Conservation (phyloP, 1,284 basidiomycete genomes). For the Leccinum glutinopallens region DNA sequence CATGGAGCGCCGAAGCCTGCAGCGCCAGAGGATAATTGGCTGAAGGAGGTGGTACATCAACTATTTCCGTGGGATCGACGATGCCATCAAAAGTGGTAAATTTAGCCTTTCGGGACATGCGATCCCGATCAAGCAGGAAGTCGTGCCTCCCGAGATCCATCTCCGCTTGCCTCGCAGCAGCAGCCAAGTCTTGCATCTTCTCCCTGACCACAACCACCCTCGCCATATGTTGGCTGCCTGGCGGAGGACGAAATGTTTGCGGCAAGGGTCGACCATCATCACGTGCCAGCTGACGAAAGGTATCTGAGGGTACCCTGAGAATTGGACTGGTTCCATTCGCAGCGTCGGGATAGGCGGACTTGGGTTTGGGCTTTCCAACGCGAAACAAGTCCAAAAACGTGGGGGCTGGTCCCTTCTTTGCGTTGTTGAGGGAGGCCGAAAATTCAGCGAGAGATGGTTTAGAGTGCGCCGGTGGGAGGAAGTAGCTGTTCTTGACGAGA, state of each 20-base stretch:
- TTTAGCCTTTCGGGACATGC: conserved; percentile 31
- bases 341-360: conserved; percentile 55
- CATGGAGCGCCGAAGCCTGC: conserved; percentile 68
- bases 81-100: conserved; percentile 48
- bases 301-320: conserved; percentile 64
- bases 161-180: conserved; percentile 72
- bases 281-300: conserved; percentile 41
- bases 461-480: conserved; percentile 78
- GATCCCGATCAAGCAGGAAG: conserved; percentile 37
- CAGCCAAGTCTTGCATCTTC: conserved; percentile 66
- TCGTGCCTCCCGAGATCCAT: conserved; percentile 62
- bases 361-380: conserved; percentile 63
- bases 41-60: conserved; percentile 69
- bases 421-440: conserved; percentile 39
- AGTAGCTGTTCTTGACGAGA: conserved; percentile 82
- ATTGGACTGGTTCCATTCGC: conserved; percentile 48
- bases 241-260: conserved; percentile 40
- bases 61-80: conserved; percentile 80
- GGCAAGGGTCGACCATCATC: conserved; percentile 45
- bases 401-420: conserved; percentile 51
- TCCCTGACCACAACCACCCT: conserved; percentile 81
- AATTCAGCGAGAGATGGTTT: conserved; percentile 72
- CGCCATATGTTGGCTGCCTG: conserved; percentile 42
- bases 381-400: conserved; percentile 72
- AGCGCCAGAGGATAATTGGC: conserved; percentile 69